Evolutionary conservation across 1,284 basidiomycete genomes (phyloP).

Genomic region (Puccinia novopanici): DNA sequence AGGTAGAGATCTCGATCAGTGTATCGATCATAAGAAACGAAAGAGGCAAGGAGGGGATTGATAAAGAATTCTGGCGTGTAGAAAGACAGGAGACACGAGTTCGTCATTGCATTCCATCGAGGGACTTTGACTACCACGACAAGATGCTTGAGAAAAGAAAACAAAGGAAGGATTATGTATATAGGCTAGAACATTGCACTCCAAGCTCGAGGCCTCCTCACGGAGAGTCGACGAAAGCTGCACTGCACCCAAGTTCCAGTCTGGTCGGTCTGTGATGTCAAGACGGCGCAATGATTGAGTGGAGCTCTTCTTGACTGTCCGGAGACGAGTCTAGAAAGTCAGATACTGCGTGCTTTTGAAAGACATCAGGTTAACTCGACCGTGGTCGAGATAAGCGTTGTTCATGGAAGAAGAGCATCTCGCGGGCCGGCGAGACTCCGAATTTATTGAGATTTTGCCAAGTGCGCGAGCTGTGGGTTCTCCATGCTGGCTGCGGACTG

Average conservation of each 20-base stretch:
- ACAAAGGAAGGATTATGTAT: neutral
- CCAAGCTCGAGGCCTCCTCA: conserved; percentile 51
- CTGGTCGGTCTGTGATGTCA: conserved; percentile 39
- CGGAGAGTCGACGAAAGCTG: conserved; percentile 51
- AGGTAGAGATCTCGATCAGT: no score
- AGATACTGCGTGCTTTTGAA: conserved; percentile 51
- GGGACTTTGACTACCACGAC: no score
- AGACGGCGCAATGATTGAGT: conserved; percentile 47
- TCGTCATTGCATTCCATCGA: no score
- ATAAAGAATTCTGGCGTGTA: no score
- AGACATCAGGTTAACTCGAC: conserved; percentile 37
- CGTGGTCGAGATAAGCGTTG: conserved; percentile 27
- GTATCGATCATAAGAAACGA: neutral
- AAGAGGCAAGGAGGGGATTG: neutral
- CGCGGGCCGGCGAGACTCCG: neutral
- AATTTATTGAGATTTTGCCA: neutral
- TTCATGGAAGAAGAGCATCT: neutral
- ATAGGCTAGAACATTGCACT: conserved; percentile 48
- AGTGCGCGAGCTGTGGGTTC: conserved; percentile 7
- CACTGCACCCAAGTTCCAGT: conserved; percentile 51
- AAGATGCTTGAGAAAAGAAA: neutral
- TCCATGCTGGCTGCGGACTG: neutral
- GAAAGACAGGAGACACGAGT: no score
- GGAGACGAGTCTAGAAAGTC: neutral
- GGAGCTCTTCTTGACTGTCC: neutral